Conservation (phyloP, 2,329 filamentous ascomycete genomes). For the Ascochyta fabae region DNA sequence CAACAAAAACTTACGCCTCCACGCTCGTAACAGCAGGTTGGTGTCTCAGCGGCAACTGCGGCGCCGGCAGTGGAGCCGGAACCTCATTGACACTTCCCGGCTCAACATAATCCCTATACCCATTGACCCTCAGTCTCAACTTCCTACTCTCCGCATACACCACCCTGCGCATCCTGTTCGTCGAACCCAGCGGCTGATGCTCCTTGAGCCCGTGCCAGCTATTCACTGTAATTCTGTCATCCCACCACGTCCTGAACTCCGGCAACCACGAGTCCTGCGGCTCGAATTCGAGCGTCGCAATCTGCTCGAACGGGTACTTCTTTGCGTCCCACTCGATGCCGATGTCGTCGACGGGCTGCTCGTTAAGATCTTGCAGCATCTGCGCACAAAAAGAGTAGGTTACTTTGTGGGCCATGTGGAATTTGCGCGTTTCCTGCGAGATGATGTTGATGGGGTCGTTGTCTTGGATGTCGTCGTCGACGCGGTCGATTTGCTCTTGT, state of each 20-base stretch:
- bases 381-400: constrained; percentile 53
- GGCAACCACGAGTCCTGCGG: constrained; percentile 51
- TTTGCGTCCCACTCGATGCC: constrained; percentile 55
- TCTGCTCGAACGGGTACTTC: constrained; percentile 57
- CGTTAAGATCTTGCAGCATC: constrained; percentile 54
- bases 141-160: constrained; percentile 52
- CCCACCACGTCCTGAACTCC: constrained; percentile 51
- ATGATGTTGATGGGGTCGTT: constrained; percentile 38
- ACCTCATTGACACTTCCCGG: constrained; percentile 47
- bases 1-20: constrained; percentile 9
- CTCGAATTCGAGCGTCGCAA: constrained; percentile 52
- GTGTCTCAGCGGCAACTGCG: constrained; percentile 25
- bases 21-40: constrained; percentile 27
- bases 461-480: constrained; percentile 42
- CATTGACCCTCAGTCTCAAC: constrained; percentile 49
- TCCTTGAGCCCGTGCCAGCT: constrained; percentile 50
- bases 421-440: constrained; percentile 30
- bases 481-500: constrained; percentile 51
- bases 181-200: constrained; percentile 50
- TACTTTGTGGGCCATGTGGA: constrained; percentile 27
- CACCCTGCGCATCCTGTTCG: constrained; percentile 50
- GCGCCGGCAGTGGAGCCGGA: constrained; percentile 33
- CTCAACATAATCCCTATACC: constrained; percentile 50
- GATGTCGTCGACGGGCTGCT: constrained; percentile 49
- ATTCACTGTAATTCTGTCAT: constrained; percentile 50